These are phyloP conservation scores for Tricholoma matsutake DNA, from an alignment of 768 basidiomycete genomes.

Conservation along the genomic window DNA sequence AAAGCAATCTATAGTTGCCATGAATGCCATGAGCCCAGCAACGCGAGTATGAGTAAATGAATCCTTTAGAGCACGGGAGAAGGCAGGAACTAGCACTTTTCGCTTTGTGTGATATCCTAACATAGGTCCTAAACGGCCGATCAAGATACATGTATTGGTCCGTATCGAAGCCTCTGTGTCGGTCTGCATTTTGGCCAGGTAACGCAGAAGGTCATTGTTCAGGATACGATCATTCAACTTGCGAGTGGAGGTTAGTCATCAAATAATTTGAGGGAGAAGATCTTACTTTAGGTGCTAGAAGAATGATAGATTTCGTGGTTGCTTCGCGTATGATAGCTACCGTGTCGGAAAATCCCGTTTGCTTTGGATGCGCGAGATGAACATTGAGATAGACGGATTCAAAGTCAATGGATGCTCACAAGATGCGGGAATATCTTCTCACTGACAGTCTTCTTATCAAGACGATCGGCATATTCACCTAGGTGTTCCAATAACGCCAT, in stretches of 20 bases:
- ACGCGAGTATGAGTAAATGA: slow-evolving; percentile 90
- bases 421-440: slow-evolving; percentile 94
- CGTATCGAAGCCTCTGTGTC: slow-evolving; percentile 94
- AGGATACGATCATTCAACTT: slow-evolving; percentile 88
- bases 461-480: slow-evolving; percentile 77
- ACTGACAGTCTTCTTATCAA: slow-evolving; percentile 81
- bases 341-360: slow-evolving; percentile 94
- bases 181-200: slow-evolving; percentile 88
- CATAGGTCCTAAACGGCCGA: slow-evolving; percentile 85
- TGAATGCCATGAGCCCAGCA: slow-evolving; percentile 93
- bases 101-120: slow-evolving; percentile 87
- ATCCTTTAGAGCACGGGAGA: slow-evolving; percentile 86
- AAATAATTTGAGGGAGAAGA: background rate
- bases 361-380: slow-evolving; percentile 43
- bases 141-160: slow-evolving; percentile 95
- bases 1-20: slow-evolving; percentile 90
- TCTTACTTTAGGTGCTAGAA: slow-evolving; percentile 79
- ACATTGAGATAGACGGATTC: slow-evolving; percentile 1
- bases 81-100: slow-evolving; percentile 97
- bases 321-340: slow-evolving; percentile 93
- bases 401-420: slow-evolving; percentile 41
- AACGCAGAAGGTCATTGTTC: slow-evolving; percentile 93
- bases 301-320: slow-evolving; percentile 83
- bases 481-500: slow-evolving; percentile 92
- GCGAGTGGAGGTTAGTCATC: background rate